Base-by-base conservation (phyloP, 2,329 filamentous ascomycete species). In the Aaosphaeria arxii region DNA sequence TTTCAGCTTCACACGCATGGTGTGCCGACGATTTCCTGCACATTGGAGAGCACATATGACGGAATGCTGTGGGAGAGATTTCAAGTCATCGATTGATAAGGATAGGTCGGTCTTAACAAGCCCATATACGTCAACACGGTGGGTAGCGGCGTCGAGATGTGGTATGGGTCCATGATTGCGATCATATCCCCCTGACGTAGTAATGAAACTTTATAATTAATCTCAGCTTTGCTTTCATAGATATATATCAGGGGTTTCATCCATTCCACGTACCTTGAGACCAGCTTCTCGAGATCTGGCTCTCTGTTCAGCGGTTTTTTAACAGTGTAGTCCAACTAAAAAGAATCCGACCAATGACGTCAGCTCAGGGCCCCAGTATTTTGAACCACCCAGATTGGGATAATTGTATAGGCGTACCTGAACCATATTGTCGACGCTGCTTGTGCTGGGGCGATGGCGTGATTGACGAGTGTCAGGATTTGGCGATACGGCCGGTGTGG, bases 31-130 rank as follows among this genome's bases (percentile, higher is more conserved):
- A 55, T 84, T 84, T 17, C 81, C 81, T 3, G 81, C 81, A 54
- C 82, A 84, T 67, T 83, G 80, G 1, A 84, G 68, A 1, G 79
- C 77, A 51, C 78, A 81, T n/a, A 77, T 70, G 9, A 84, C 76
- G 48, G 70, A 73, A 56, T 82, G 75, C 54, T 84, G 81, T 1
- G 72, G 67, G 43, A 81, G 77, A 4, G 70, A 66, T 44, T 68
- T 55, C 5, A 84, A 69, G 40, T 81, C 72, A 6, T 67, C 45
- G 11, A 81, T 61, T 2, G 75, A 74, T 24, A 83, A 68, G 2
- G 67, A 65, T 5, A 81, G 61, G 1, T 70, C 64, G 1, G 66
- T 67, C 6, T 65, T 51, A 9, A 83, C 77, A 7, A 72, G 63
- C 36, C 81, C 81, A 53, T 77, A 73, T n/a, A 83, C 60, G 6